These are phyloP conservation scores for Naganishia sp. DNA, from an alignment of 1,284 basidiomycete species.

Conservation along the genomic window DNA sequence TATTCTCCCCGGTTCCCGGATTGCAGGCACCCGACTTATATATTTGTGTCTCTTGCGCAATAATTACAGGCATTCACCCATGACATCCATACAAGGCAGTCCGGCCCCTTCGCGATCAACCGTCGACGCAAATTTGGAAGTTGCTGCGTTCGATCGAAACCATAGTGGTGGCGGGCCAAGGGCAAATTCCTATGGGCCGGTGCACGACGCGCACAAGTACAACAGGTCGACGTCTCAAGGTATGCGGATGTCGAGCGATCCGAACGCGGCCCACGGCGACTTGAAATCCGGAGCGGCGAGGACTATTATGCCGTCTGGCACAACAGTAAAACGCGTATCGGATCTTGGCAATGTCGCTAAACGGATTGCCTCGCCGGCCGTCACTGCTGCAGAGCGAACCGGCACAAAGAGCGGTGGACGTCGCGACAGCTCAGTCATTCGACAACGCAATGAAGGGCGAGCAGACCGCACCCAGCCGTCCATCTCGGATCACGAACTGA, in stretches of 20 bases:
- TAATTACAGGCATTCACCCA: slow-evolving; percentile 6
- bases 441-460: neutral
- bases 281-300: neutral
- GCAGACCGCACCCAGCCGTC: neutral
- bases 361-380: neutral
- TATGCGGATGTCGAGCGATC: neutral
- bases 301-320: neutral
- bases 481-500: slow-evolving; percentile 42
- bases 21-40: too few species aligned
- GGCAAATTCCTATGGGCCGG: neutral
- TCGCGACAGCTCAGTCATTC: neutral
- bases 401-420: neutral
- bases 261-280: neutral
- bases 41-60: too few species aligned
- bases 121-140: neutral
- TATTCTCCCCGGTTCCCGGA: neutral
- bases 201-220: neutral
- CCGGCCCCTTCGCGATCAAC: neutral
- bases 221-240: neutral
- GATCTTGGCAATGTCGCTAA: neutral
- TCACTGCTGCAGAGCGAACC: neutral
- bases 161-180: neutral
- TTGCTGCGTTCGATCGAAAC: neutral
- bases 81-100: neutral
- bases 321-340: neutral